Conservation (phyloP, 768 basidiomycete species). For the Pleurotus tuoliensis region DNA sequence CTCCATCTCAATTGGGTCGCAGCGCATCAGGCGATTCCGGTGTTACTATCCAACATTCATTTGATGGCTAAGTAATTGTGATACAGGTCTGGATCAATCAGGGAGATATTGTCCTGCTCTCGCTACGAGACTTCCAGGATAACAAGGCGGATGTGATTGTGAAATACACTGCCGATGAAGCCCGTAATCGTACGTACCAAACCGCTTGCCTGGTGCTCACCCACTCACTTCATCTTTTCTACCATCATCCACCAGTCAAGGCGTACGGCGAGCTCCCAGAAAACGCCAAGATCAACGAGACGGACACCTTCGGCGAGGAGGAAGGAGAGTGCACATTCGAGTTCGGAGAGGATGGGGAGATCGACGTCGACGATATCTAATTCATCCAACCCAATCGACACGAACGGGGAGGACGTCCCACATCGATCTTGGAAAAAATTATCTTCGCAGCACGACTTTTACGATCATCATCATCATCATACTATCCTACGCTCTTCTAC, state of each 20-base stretch:
- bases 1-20: neutral
- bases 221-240: neutral
- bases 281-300: slow-evolving; percentile 96
- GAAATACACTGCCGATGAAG: slow-evolving; percentile 97
- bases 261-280: slow-evolving; percentile 97
- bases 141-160: slow-evolving; percentile 99
- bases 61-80: neutral
- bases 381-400: neutral
- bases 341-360: slow-evolving; percentile 84
- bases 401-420: neutral
- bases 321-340: slow-evolving; percentile 88
- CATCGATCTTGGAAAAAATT: neutral
- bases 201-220: neutral
- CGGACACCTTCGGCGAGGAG: slow-evolving; percentile 88
- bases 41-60: neutral
- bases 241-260: slow-evolving; percentile 56
- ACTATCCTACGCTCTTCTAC: no score
- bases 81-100: slow-evolving; percentile 97
- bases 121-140: slow-evolving; percentile 97
- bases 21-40: slow-evolving; percentile 5
- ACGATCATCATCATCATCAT: neutral
- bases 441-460: neutral
- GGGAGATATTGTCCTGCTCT: slow-evolving; percentile 93
- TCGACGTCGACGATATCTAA: slow-evolving; percentile 90
- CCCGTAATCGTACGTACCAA: slow-evolving; percentile 60